Conservation (phyloP, 106 monocot genomes). For the Acorus calamus region DNA sequence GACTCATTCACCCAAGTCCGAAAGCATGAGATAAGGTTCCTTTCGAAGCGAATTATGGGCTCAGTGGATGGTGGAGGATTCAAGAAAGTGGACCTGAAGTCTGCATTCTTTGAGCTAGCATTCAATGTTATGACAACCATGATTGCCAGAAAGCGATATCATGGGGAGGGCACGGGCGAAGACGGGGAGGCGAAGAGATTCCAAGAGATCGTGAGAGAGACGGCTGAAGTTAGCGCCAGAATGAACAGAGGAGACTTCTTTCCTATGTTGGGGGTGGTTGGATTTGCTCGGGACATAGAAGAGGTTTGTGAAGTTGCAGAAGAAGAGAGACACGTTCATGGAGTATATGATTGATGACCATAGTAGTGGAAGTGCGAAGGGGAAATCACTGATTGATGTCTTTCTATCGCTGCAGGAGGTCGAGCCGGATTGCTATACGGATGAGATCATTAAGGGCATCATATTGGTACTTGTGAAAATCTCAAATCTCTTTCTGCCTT, state of each 20-base stretch:
- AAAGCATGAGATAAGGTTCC: background rate
- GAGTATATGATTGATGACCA: slow-evolving; percentile 26
- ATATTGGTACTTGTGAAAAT: slow-evolving; percentile 16
- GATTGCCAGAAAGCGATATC: background rate
- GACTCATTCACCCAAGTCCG: background rate
- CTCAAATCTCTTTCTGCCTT: no score
- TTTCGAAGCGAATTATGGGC: background rate
- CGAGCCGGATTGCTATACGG: slow-evolving; percentile 26
- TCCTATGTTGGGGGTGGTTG: background rate
- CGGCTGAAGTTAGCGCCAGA: background rate
- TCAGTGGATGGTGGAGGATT: background rate
- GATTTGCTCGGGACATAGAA: slow-evolving; percentile 4
- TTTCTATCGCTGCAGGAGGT: slow-evolving; percentile 18
- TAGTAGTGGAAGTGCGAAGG: background rate
- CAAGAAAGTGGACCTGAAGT: background rate
- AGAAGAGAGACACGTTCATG: slow-evolving; percentile 10
- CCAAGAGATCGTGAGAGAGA: background rate
- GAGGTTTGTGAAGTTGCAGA: slow-evolving; percentile 13
- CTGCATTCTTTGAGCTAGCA: background rate
- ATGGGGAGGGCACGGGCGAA: background rate
- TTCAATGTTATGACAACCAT: background rate
- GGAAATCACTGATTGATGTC: slow-evolving; percentile 17
- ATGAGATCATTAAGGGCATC: slow-evolving; percentile 34
- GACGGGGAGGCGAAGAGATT: background rate
- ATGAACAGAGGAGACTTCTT: background rate